These are phyloP conservation scores for Claviceps digitariae DNA, from an alignment of 2,329 filamentous ascomycete species.

Conservation along the genomic window DNA sequence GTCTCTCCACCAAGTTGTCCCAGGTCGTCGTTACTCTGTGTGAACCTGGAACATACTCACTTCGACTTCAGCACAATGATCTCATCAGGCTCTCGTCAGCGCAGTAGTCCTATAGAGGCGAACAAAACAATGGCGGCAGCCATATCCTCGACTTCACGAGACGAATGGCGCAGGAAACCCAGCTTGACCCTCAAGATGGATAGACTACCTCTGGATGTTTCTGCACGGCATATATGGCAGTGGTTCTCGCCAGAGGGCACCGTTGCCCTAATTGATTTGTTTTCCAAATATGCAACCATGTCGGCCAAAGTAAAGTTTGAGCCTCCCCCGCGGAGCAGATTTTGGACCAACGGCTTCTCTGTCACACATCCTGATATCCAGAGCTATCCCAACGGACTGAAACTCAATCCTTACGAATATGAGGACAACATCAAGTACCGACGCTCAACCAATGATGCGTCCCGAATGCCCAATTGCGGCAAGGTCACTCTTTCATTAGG, in stretches of 20 bases:
- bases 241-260: constrained; percentile 38
- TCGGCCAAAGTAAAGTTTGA: constrained; percentile 40
- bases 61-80: neutral
- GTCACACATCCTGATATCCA: constrained; percentile 13
- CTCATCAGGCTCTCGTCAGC: too few relatives aligned
- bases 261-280: constrained; percentile 42
- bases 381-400: constrained; percentile 10
- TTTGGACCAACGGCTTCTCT: constrained; percentile 31
- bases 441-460: neutral
- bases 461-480: constrained; percentile 1
- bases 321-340: constrained; percentile 37
- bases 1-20: neutral
- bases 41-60: neutral
- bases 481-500: constrained; percentile 28
- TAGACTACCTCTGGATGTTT: constrained; percentile 22
- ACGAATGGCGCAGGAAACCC: constrained; percentile 21
- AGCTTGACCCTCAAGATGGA: constrained; percentile 19
- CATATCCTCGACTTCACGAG: neutral
- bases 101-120: too few relatives aligned
- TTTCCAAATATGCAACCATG: constrained; percentile 8
- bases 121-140: too few relatives aligned
- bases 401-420: constrained; percentile 7
- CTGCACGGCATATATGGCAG: constrained; percentile 32
- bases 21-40: too few relatives aligned
- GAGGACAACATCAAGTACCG: neutral